Conservation (phyloP, 176 grass and related monocot genomes). For the Pharus latifolius region DNA sequence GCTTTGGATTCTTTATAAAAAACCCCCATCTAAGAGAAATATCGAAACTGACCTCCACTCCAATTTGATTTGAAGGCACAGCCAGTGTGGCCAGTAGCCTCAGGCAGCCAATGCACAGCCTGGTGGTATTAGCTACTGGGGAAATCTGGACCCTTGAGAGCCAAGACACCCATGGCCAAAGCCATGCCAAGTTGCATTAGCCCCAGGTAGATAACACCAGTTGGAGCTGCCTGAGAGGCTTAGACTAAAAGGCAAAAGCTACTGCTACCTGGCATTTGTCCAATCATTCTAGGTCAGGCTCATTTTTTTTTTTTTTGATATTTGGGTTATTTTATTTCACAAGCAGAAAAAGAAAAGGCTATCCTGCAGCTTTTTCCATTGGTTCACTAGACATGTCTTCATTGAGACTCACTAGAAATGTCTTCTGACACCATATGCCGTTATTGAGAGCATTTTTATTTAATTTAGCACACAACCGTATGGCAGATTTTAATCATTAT, state of each 20-base stretch:
- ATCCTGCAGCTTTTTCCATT: background rate
- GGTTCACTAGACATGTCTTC: too few relatives aligned
- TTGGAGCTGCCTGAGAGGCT: too few relatives aligned
- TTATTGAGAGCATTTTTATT: background rate
- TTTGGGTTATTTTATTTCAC: background rate
- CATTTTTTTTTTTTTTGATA: background rate
- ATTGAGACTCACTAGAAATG: background rate
- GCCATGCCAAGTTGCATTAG: background rate
- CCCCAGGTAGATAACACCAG: background rate
- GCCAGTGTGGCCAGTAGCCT: background rate
- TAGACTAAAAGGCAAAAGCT: too few relatives aligned
- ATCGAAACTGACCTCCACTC: background rate
- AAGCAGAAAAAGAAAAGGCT: background rate
- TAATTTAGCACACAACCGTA: background rate
- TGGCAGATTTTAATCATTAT: background rate
- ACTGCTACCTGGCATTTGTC: background rate
- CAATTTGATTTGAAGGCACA: constrained; percentile 1
- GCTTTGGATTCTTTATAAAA: background rate
- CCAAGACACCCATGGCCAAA: background rate
- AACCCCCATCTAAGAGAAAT: background rate
- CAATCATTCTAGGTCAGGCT: background rate
- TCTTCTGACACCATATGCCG: background rate
- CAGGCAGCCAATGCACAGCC: background rate
- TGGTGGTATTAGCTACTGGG: background rate
- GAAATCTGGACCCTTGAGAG: background rate